These are phyloP conservation scores for Colletotrichum eremochloae DNA, from an alignment of 2,329 filamentous ascomycete genomes.

Conservation along the genomic window DNA sequence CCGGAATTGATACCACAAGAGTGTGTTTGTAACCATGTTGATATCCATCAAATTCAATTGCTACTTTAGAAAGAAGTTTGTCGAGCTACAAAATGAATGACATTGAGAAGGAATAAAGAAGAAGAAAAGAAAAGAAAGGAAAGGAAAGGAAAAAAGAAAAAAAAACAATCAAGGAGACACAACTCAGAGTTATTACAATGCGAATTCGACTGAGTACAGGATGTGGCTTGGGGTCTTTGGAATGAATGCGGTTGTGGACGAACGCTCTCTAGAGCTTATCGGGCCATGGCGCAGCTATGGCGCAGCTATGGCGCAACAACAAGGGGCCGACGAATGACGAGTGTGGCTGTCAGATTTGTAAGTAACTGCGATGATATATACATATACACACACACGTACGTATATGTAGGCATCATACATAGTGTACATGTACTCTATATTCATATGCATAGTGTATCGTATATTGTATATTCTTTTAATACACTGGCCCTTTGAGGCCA, in stretches of 20 bases:
- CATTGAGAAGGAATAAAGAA: not conserved
- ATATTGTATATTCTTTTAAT: no score
- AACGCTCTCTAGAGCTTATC: not conserved
- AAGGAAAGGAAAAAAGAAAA: not conserved
- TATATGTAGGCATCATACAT: no score
- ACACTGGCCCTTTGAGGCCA: no score
- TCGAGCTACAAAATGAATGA: not conserved
- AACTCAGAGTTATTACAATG: not conserved
- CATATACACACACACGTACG: no score
- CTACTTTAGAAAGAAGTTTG: not conserved
- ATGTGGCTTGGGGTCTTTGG: not conserved
- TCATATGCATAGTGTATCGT: no score
- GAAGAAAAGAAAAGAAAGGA: not conserved
- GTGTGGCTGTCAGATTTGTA: not conserved
- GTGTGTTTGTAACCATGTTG: slow-evolving; percentile 28
- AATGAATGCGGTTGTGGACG: not conserved
- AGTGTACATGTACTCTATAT: no score
- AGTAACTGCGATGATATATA: no score
- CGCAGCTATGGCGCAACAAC: slow-evolving; percentile 5
- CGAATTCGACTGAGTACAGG: not conserved
- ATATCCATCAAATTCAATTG: slow-evolving; percentile 31
- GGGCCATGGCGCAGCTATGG: slow-evolving; percentile 2
- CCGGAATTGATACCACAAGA: slow-evolving; percentile 35
- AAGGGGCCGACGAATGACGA: slow-evolving; percentile 10
- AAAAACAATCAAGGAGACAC: not conserved